Base-by-base conservation (phyloP, 352 stramenopile genomes). In the Phytopythium sindhum region DNA sequence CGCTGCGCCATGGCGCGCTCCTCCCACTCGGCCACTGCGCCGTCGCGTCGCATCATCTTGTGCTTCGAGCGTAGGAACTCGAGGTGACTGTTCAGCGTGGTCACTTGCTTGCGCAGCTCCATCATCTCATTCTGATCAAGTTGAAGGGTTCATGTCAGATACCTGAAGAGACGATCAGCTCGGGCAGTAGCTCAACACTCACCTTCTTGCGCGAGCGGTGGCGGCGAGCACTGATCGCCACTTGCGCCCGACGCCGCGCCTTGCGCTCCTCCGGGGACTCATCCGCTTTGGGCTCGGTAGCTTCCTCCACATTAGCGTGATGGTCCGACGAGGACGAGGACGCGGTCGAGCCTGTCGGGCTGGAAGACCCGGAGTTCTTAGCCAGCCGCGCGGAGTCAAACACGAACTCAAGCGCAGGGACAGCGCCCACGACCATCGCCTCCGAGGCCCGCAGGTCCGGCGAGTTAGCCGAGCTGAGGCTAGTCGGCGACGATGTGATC, bases 1-100 rank as follows among this genome's bases (percentile, higher is more conserved):
- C 80, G 80, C 57, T 88, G 75, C 15, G 72, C 72, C 44, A 88
- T 79, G 12, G 80, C 80, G 29, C 69, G 72, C 68, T 90, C 80
- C 57, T 90, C 73, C 68, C 68, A 86, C 53, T 82, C 77, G 1
- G 81, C 75, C 24, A 88, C 62, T 51, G 59, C 63, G 10, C 78
- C 78, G 33, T 85, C 77, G 10, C 74, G 58, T 28, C 80, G 77
- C 65, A 78, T 65, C 44, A 64, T 35, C 33, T 88, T 86, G 69
- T 78, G 80, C 67, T 84, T 78, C 28, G 75, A 77, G n/a, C 81
- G 77, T 55, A 90, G 35, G 48, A 65, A 67, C 58, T 74, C 73
- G 4, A 90, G 66, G 33, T 86, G 75, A 28, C 61, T 67, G 28
- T 73, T 81, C 9, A 90, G 75, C 17, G 80, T 67, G 24, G 64